Evolutionary conservation across 306 rosid species (phyloP), one percentile per base, ranked within the genome.

Genomic region (Biancaea sappan): DNA sequence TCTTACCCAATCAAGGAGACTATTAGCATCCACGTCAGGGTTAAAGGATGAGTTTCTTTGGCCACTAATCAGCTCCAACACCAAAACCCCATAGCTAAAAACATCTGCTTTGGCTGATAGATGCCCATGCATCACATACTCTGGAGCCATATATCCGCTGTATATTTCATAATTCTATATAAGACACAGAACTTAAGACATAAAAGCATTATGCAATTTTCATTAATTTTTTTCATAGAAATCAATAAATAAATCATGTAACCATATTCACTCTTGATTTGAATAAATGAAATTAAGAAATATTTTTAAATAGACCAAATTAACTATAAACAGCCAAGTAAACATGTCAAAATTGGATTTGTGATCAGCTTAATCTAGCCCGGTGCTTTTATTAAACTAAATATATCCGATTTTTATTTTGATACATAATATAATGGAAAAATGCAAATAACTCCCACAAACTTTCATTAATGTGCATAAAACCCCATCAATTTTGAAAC

Each of bases 81-180:
- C 89, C 81, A 94, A 24, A 78, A 94, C 99, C 7, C 99, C 99
- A 14, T 81, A 94, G 83, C 99, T 94, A 59, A 87, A 94, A 15
- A 94, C 98, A 3, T 94, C 99, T 0, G 97, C 98, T 69, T 86
- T 90, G 14, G 48, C 91, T 0, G 99, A 92, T 24, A 94, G 73
- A 28, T 82, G 85, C 8, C 99, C 99, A 22, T 88, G 88, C 98
- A 94, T 88, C 26, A 94, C 85, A 59, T 94, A 94, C 62, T 94
- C 99, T 0, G 99, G 99, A 43, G 99, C 98, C 98, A 94, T 94
- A 66, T 94, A 92, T 1, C 99, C 99, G 66, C 99, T 94, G 82
- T 32, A 38, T 34, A 18, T 70, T 57, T 79, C 69, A 26, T 24
- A 57, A 80, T 35, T 62, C 19, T 9, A 19, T 9, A 19, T 19